These are phyloP conservation scores for Coemansia reversa DNA, from an alignment of 192 early-diverging fungal genomes.

Conservation along the genomic window DNA sequence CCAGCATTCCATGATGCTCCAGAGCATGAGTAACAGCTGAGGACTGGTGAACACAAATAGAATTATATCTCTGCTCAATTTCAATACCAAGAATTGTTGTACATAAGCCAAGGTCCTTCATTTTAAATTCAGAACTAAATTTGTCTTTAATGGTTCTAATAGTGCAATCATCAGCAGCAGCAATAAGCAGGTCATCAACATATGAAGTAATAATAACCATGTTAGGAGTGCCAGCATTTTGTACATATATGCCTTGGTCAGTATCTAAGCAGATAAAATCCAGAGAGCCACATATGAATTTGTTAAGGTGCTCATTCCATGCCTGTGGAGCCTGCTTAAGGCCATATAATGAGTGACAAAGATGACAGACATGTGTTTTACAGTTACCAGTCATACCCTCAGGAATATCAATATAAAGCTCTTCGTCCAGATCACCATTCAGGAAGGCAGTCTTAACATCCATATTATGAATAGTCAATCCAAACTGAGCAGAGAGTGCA, in stretches of 20 bases:
- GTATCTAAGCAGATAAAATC: not conserved
- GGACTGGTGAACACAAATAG: too few species aligned
- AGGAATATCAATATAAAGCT: slow-evolving; percentile 12
- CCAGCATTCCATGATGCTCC: too few species aligned
- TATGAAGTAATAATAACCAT: slow-evolving; percentile 7
- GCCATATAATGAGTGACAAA: slow-evolving; percentile 7
- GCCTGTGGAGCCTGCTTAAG: slow-evolving; percentile 6
- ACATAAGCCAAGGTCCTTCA: slow-evolving; percentile 7
- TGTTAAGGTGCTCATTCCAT: slow-evolving; percentile 11
- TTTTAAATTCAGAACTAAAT: not conserved
- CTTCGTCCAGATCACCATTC: slow-evolving; percentile 8
- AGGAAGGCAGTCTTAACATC: slow-evolving; percentile 22
- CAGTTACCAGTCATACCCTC: slow-evolving; percentile 4
- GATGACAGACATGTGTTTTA: not conserved
- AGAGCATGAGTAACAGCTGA: too few species aligned
- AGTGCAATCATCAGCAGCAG: not conserved
- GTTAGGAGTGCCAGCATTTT: not conserved
- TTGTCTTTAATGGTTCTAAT: not conserved
- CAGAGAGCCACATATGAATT: too few species aligned
- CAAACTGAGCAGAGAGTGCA: too few species aligned
- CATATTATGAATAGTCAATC: not conserved
- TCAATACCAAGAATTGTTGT: too few species aligned
- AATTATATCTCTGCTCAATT: too few species aligned
- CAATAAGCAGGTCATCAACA: too few species aligned
- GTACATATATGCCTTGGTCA: not conserved